Evolutionary conservation across 805 yeast genomes (phyloP).

Genomic region (fission yeast (Schizosaccharomyces pombe)): ASM294v3 CU329670.1:4976501-4977000

Average conservation of each 20-base stretch:
- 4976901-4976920: conserved; percentile 8
- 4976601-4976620: conserved; percentile 6
- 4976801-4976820: conserved; percentile 8
- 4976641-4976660: conserved; percentile 12
- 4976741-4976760: background rate
- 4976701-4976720: conserved; percentile 10
- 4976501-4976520: conserved; percentile 10
- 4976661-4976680: conserved; percentile 9
- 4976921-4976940: conserved; percentile 9
- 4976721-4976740: conserved; percentile 3
- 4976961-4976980: conserved; percentile 11
- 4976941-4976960: conserved; percentile 10
- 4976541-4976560: conserved; percentile 8
- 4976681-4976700: conserved; percentile 7
- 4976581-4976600: conserved; percentile 6
- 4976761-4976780: conserved; percentile 10
- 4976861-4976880: conserved; percentile 1
- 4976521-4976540: conserved; percentile 8
- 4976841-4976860: conserved; percentile 7
- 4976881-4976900: background rate
- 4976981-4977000: conserved; percentile 4
- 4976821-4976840: conserved; percentile 8
- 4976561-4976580: conserved; percentile 9
- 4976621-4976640: conserved; percentile 10
- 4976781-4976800: conserved; percentile 9